These are phyloP conservation scores for Phialophora chinensis DNA, from an alignment of 2,329 filamentous ascomycete species.

Conservation along the genomic window DNA sequence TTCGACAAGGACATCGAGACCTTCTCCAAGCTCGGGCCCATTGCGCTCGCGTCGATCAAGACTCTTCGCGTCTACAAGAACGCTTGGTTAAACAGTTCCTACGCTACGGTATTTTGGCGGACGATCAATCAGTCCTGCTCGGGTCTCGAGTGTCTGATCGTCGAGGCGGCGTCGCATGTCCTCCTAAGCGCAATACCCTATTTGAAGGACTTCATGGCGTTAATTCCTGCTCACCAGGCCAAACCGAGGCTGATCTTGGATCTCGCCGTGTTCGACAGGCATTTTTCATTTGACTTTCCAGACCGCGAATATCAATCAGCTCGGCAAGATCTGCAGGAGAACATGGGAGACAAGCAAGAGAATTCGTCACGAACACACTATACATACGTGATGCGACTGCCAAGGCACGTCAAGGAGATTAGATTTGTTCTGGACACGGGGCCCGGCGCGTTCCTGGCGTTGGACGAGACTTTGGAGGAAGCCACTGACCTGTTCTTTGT, in stretches of 20 bases:
- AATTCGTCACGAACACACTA: background rate
- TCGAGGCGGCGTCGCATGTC: constrained; percentile 27
- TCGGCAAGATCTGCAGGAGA: constrained; percentile 18
- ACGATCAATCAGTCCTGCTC: constrained; percentile 24
- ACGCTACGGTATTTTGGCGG: constrained; percentile 19
- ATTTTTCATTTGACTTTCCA: constrained; percentile 33
- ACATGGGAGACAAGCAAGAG: background rate
- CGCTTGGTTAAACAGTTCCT: constrained; percentile 13
- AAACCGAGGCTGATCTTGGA: constrained; percentile 28
- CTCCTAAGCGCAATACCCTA: constrained; percentile 26
- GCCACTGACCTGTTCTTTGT: constrained; percentile 24
- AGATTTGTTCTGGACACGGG: constrained; percentile 28
- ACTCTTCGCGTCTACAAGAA: constrained; percentile 24
- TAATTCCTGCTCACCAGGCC: constrained; percentile 3
- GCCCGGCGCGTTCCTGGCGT: constrained; percentile 21
- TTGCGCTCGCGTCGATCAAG: constrained; percentile 31
- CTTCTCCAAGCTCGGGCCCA: constrained; percentile 22
- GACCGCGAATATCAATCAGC: constrained; percentile 27
- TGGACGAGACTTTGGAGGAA: constrained; percentile 23
- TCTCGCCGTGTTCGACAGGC: constrained; percentile 28
- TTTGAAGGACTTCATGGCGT: constrained; percentile 27
- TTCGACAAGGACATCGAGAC: constrained; percentile 23
- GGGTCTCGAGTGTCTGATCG: constrained; percentile 20
- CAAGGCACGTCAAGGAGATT: constrained; percentile 28
- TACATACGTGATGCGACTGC: constrained; percentile 24